These are phyloP conservation scores for Hemisphaericaspora nanyangensis DNA, from an alignment of 805 yeast genomes.

Conservation along the genomic window DNA sequence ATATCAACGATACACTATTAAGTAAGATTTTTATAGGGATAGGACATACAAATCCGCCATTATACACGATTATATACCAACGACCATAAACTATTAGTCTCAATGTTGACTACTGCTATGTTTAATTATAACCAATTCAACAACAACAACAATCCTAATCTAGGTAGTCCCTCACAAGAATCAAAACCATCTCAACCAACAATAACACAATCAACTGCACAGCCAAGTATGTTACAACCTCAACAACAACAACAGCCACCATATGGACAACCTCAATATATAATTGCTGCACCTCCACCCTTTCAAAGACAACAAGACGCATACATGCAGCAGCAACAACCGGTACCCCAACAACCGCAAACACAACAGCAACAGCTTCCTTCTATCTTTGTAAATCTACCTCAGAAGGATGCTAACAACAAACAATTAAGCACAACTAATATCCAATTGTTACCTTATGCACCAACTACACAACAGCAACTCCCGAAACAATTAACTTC, in stretches of 20 bases:
- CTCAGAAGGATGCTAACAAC: conserved; percentile 2
- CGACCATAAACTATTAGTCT: too few species aligned
- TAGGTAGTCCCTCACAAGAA: background rate
- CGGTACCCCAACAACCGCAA: background rate
- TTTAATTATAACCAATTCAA: too few species aligned
- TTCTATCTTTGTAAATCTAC: conserved; percentile 5
- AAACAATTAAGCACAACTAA: background rate
- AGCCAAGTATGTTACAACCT: conserved; percentile 1
- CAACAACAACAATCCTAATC: background rate
- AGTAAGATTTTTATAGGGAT: too few species aligned
- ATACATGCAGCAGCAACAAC: background rate
- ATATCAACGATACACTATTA: too few species aligned
- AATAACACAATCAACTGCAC: conserved; percentile 2
- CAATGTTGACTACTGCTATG: background rate
- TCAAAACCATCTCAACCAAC: conserved; percentile 3
- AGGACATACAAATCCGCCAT: too few species aligned
- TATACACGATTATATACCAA: too few species aligned
- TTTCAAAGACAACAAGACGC: too few species aligned
- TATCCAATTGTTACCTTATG: conserved; percentile 1
- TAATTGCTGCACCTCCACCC: conserved; percentile 3
- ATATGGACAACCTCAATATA: conserved; percentile 4
- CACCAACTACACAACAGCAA: conserved; percentile 2
- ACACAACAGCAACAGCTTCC: conserved; percentile 5
- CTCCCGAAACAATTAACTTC: background rate
- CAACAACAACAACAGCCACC: conserved; percentile 1